Base-by-base conservation (phyloP, 192 early-diverging fungal genomes). In the Lobosporangium transversale region DNA sequence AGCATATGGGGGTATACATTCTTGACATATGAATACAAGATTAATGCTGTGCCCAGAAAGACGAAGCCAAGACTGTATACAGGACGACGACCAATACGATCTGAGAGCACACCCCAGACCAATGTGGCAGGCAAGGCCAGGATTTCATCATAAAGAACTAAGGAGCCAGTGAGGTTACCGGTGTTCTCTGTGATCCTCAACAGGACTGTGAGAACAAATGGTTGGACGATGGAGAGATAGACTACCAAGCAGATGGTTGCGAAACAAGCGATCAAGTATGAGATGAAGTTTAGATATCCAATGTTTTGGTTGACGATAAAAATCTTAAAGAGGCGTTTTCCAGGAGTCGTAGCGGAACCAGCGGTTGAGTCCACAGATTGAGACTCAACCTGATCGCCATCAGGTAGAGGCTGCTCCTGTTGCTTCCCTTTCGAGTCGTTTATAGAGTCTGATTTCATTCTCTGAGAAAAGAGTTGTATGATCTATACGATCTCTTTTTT, bases 111-210 rank as follows among this genome's bases (percentile, higher is more conserved):
- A 10, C 89, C 90, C 87, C 90, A 91, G 20, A 88, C 10, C 3
- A 69, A 63, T 1, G 89, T 89, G 6, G 78, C 55, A 29, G 85
- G 47, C 1, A 93, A 29, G 32, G 89, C 83, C 20, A 89, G 49
- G 48, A 91, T 68, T 76, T 93, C 86, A 44, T 87, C 88, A 55
- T 87, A 89, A 30, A 93, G 86, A 2, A 85, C 79, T 2, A 93
- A 63, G 17, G 80, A 83, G 1, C 92, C 92, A 0, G 85, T 79
- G 5, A 83, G 42, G 42, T 75, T 68, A 21, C 86, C 86, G 0
- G 30, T 50, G 12, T 65, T 45, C 17, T 26, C 11, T 8, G 23
- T 51, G 54, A 71, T 51, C 3, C 52, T 31, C 11, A 87, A 43
- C 18, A 81, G 35, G 10, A 68, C 49, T 0, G 55, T 68, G 48